Percentiles rank a stretch among this genome's conserved stretches.
Evolutionary conservation across 2,329 filamentous ascomycete species (phyloP).

Genomic region (Pseudocercospora pini-densiflorae): DNA sequence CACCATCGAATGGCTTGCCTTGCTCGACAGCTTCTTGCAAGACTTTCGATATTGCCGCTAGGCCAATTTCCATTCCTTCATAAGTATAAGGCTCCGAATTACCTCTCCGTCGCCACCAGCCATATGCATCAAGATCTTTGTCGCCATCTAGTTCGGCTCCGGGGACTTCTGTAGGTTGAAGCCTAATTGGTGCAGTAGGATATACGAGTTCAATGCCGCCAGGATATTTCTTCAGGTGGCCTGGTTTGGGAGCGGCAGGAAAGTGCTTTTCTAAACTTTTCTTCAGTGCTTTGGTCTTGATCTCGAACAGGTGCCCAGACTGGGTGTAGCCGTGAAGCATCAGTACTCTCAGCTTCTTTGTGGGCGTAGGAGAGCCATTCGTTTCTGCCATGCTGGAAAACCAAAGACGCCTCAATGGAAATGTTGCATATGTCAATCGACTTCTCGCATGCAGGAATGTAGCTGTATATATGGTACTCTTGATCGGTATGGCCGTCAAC

Average conservation of each 20-base stretch:
- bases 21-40: slow-evolving; percentile 56
- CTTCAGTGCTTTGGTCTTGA: slow-evolving; percentile 85
- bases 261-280: slow-evolving; percentile 80
- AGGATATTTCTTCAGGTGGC: slow-evolving; percentile 39
- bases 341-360: slow-evolving; percentile 49
- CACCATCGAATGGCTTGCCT: slow-evolving; percentile 71
- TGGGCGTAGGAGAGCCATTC: slow-evolving; percentile 11
- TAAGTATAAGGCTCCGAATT: slow-evolving; percentile 63
- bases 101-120: slow-evolving; percentile 79
- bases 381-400: slow-evolving; percentile 18
- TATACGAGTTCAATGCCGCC: slow-evolving; percentile 52
- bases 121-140: slow-evolving; percentile 66
- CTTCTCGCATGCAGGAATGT: no score
- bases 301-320: slow-evolving; percentile 80
- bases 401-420: not conserved
- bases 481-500: not conserved
- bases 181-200: slow-evolving; percentile 51
- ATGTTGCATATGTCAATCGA: not conserved
- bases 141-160: slow-evolving; percentile 60
- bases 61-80: slow-evolving; percentile 69
- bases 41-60: slow-evolving; percentile 64
- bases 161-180: slow-evolving; percentile 53
- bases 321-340: slow-evolving; percentile 80
- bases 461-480: not conserved
- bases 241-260: slow-evolving; percentile 59